Conservation (phyloP, 257 asterid species). For the Henckelia pumila region DNA sequence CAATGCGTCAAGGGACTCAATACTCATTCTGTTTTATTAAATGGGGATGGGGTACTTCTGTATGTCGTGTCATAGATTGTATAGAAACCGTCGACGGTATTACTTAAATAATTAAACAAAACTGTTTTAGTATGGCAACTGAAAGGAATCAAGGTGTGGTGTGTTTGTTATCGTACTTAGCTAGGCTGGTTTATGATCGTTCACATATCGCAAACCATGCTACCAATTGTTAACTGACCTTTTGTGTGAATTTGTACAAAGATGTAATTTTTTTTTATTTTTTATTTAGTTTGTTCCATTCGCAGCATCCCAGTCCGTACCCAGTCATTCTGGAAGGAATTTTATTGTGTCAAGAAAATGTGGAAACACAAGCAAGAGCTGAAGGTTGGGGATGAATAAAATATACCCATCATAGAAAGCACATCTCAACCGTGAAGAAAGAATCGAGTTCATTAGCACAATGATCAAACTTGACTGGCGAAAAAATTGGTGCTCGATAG, state of each 20-base stretch:
- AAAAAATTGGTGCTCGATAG: no score
- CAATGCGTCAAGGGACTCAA: not conserved
- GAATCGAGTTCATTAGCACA: no score
- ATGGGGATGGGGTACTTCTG: no score
- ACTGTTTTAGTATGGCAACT: not conserved
- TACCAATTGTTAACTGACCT: not conserved
- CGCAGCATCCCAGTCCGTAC: conserved; percentile 41
- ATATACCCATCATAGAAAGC: no score
- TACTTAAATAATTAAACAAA: no score
- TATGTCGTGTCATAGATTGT: not conserved
- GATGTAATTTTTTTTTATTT: not conserved
- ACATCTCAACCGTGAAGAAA: no score
- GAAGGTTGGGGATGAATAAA: conserved; percentile 44
- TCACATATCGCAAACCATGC: not conserved
- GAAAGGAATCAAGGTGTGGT: not conserved
- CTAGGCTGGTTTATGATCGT: not conserved
- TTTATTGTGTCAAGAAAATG: conserved; percentile 38
- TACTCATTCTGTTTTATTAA: not conserved
- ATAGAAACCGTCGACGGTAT: not conserved
- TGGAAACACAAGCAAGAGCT: conserved; percentile 39
- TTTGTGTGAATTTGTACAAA: not conserved
- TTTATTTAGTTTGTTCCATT: not conserved
- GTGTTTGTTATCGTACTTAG: not conserved
- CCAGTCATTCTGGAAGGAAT: conserved; percentile 38
- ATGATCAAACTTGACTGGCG: no score